phyloP scores from a whole-genome alignment of 257 asterid genomes.

The Capsicum rhomboideum region DNA sequence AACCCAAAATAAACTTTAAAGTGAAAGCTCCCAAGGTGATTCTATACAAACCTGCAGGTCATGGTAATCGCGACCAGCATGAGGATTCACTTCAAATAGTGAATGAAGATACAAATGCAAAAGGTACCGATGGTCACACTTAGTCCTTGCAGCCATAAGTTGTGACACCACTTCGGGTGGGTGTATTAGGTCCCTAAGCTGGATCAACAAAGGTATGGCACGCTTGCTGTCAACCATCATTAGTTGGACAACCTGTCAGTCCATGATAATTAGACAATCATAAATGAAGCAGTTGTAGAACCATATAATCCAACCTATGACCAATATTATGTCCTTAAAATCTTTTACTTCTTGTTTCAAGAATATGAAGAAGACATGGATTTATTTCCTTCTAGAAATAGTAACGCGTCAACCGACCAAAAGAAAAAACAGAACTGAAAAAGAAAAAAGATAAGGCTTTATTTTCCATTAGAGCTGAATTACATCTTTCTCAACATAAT shows the following conservation, averaged over 20 bases:
- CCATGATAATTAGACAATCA: slow-evolving; percentile 5
- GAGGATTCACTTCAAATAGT: slow-evolving; percentile 67
- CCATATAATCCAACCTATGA: not conserved
- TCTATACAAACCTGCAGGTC: slow-evolving; percentile 82
- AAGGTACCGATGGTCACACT: slow-evolving; percentile 55
- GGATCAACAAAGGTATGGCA: slow-evolving; percentile 75
- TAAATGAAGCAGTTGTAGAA: not conserved
- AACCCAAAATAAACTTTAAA: not conserved
- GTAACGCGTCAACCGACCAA: not conserved
- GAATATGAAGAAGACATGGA: not conserved
- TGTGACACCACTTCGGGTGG: slow-evolving; percentile 89
- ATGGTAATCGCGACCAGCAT: slow-evolving; percentile 90
- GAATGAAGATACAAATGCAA: slow-evolving; percentile 73
- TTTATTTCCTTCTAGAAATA: not conserved
- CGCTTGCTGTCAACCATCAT: slow-evolving; percentile 89
- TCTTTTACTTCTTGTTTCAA: not conserved
- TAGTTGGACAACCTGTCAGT: slow-evolving; percentile 85
- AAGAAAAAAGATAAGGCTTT: not conserved
- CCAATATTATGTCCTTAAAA: not conserved
- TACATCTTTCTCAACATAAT: not conserved
- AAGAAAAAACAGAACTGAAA: not conserved
- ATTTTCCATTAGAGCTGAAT: not conserved
- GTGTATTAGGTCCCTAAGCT: slow-evolving; percentile 55
- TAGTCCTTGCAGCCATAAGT: slow-evolving; percentile 57
- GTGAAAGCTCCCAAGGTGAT: not conserved